A percentile compares a stretch with the other conserved stretches of the same genome.
These are phyloP conservation scores for Allium cepa DNA, from an alignment of 106 monocot species.

Conservation along the genomic window DNA sequence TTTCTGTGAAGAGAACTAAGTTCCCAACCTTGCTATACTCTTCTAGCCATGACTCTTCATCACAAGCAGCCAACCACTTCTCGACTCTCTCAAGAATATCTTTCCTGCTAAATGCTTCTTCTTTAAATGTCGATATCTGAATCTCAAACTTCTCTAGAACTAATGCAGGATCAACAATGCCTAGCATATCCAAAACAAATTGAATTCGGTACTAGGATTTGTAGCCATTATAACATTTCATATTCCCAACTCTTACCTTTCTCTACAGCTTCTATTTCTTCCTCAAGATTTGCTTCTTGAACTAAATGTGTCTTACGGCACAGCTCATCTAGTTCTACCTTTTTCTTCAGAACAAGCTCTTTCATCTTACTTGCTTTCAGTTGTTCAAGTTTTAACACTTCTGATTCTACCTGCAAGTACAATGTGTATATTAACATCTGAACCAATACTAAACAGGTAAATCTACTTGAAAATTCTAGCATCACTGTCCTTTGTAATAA, in stretches of 20 bases:
- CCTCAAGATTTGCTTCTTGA: constrained; percentile 13
- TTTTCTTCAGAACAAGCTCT: constrained; percentile 61
- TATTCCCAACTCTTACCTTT: constrained; percentile 21
- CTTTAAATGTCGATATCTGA: constrained; percentile 53
- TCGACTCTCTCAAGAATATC: constrained; percentile 76
- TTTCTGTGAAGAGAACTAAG: not conserved
- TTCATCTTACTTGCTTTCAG: constrained; percentile 67
- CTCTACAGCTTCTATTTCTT: constrained; percentile 30
- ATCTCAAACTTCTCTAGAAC: constrained; percentile 55
- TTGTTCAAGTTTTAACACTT: constrained; percentile 49
- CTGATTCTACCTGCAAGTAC: constrained; percentile 33
- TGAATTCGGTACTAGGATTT: constrained; percentile 17
- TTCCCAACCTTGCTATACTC: constrained; percentile 73
- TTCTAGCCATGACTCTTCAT: constrained; percentile 77
- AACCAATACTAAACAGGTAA: too few species aligned
- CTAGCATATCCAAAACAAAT: constrained; percentile 6
- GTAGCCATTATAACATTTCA: too few species aligned
- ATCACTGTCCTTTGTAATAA: not conserved
- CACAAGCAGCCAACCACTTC: constrained; percentile 62
- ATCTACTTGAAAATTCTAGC: too few species aligned
- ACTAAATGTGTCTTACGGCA: constrained; percentile 36
- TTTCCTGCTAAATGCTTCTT: constrained; percentile 70
- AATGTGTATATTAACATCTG: too few species aligned
- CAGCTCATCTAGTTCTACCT: constrained; percentile 43
- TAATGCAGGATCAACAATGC: constrained; percentile 38